phyloP scores from a whole-genome alignment of 2,329 filamentous ascomycete species.

The Paecilomyces sp. region DNA sequence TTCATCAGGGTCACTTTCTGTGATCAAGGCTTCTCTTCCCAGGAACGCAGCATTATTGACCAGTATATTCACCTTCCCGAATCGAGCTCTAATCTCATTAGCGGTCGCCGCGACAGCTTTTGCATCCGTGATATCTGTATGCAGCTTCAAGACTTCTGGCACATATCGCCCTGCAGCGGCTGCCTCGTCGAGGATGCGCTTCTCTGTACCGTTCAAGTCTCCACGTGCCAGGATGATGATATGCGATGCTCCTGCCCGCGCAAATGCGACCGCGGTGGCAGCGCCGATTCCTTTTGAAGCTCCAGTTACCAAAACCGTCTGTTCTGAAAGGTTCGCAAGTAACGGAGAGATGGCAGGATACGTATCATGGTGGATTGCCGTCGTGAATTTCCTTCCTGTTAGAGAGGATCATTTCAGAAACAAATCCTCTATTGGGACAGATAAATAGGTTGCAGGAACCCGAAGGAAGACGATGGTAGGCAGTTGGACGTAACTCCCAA shows the following conservation, averaged over 20 bases:
- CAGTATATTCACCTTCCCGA: conserved; percentile 35
- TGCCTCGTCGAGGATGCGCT: conserved; percentile 25
- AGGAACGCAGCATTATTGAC: conserved; percentile 39
- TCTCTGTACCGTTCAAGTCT: conserved; percentile 26
- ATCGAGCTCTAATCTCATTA: not conserved
- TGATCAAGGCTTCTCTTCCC: conserved; percentile 16
- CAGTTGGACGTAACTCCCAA: not conserved
- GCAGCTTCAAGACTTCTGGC: conserved; percentile 38
- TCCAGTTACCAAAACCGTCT: conserved; percentile 46
- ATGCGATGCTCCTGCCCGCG: conserved; percentile 43
- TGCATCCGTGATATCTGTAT: conserved; percentile 33
- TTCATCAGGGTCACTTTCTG: conserved; percentile 22
- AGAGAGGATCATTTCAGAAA: not conserved
- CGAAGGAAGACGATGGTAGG: not conserved
- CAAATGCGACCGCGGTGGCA: conserved; percentile 46
- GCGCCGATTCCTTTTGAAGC: conserved; percentile 47
- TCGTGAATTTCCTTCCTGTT: not conserved
- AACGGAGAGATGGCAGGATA: conserved; percentile 45
- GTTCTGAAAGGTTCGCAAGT: conserved; percentile 30
- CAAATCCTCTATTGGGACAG: not conserved
- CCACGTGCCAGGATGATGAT: conserved; percentile 49
- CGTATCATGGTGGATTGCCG: conserved; percentile 30
- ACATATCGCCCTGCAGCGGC: conserved; percentile 23
- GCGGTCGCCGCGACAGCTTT: conserved; percentile 25
- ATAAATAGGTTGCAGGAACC: not conserved